Evolutionary conservation across 305 asterid species (phyloP), one percentile per base, ranked within the genome.

Genomic region (Fraxinus dipetala): DNA sequence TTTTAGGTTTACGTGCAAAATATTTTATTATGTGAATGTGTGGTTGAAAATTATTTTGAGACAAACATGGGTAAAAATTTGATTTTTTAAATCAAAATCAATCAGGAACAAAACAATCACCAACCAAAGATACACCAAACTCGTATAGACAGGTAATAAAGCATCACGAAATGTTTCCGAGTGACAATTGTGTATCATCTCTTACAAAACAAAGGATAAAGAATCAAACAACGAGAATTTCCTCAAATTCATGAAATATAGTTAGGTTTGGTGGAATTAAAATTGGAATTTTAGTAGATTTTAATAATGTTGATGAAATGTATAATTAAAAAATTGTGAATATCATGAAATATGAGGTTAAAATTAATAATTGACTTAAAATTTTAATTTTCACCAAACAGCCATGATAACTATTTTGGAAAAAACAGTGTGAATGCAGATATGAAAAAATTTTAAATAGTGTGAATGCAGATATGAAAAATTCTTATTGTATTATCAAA

Each of bases 401-500:
- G 0, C n/a, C 1, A 45, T 45, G 14, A 45, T 45, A 13, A 11
- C 1, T 45, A 1, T 16, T 51, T 48, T 0, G 18, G 20, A 48
- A 4, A 16, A 51, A 51, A 16, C 5, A 6, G 16, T 43, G 54
- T 43, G n/a, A 43, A 43, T 38, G 2, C 45, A 38, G 45, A 38
- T 38, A 38, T 8, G 45, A 8, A 8, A 38, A 36, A 38, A 38
- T 34, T 8, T 6, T 34, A 38, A 38, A 38, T 38, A 0, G 5
- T 45, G 56, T 45, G n/a, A 45, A 48, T 51, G 20, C 61, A 16
- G 7, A 16, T 51, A 16, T 4, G 22, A 16, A 51, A 14, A 16
- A 51, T 4, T 16, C 26, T 16, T 34, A 38, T 22, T 22, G 48
- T 70, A 70, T 76, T 40, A 79, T 51, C 81, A 83, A 73, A 80